Evolutionary conservation across 176 grass and related monocot species (phyloP), one percentile per base, ranked within the genome.

Genomic region (Rhipidocladum racemiflorum): DNA sequence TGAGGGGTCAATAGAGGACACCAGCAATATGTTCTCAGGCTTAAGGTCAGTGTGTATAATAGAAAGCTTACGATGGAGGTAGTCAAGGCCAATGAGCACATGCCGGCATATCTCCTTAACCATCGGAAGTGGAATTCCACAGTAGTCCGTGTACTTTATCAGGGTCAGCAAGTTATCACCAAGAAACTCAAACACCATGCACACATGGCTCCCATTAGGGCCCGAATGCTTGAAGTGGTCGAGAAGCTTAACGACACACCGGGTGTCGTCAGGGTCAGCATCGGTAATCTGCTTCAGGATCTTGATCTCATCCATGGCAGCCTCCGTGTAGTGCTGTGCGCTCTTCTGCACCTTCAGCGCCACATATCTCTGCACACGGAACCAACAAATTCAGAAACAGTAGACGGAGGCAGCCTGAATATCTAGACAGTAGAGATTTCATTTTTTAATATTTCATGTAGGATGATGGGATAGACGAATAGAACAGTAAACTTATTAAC

Each of bases 151-250:
- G 87, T 89, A 99, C 79, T 99, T 99, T 59, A 99, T 99, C 35
- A 99, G 85, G 11, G 97, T 96, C 68, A 99, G 74, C 56, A 99
- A 86, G 65, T 99, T 99, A 81, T 99, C 93, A 35, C 97, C 97
- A 30, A 99, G 91, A 86, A 99, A 99, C 87, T 99, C 97, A 83
- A 99, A 99, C 16, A 99, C 97, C 97, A 99, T 99, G 89, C 97
- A 99, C 14, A 99, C 93, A 82, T 99, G 97, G 87, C 73, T 86
- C 7, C 97, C 97, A 10, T 99, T 96, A 11, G 97, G 97, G 11
- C 97, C 97, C 0, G 89, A 93, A 74, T 99, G 97, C 87, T 99
- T 96, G 89, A 99, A 99, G 83, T 99, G 91, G 53, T 99, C 97
- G 13, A 99, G 91, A 74, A 99, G 93, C 84, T 99, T 99, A 11